Conservation (phyloP, 2,329 filamentous ascomycete species). For the Acephala macrosclerotiorum region DNA sequence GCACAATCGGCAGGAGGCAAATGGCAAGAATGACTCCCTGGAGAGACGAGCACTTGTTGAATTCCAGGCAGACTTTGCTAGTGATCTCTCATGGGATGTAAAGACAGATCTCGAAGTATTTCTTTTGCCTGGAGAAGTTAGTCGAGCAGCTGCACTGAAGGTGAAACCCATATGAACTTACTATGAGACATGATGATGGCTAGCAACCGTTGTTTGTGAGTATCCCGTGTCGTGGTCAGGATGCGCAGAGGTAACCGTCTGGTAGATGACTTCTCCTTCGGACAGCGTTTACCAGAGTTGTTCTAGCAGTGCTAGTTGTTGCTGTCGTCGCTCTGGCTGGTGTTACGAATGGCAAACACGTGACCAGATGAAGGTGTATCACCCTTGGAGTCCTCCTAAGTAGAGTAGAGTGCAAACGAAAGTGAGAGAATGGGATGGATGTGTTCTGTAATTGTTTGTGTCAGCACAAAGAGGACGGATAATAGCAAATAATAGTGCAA, state of each 20-base stretch:
- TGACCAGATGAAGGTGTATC: too few species aligned
- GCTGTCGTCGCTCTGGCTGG: too few species aligned
- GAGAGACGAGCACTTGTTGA: constrained; percentile 82
- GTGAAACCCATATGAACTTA: constrained; percentile 42
- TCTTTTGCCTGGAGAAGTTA: constrained; percentile 67
- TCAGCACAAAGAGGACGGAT: too few species aligned
- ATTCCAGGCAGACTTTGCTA: constrained; percentile 84
- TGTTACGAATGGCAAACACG: too few species aligned
- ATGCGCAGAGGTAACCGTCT: background rate
- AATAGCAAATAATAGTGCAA: too few species aligned
- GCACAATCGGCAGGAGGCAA: constrained; percentile 88
- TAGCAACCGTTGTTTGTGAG: background rate
- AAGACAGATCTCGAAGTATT: constrained; percentile 95
- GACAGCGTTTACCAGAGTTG: too few species aligned
- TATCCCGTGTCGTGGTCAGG: background rate
- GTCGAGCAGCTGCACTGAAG: background rate
- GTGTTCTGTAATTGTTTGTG: too few species aligned
- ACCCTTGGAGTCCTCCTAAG: too few species aligned
- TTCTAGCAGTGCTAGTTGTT: too few species aligned
- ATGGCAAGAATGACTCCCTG: constrained; percentile 91
- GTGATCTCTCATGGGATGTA: constrained; percentile 86
- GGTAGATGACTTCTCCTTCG: too few species aligned
- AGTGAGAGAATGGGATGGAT: too few species aligned
- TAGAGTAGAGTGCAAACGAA: too few species aligned
- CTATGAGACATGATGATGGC: constrained; percentile 56